A percentile compares a stretch with the other conserved stretches of the same genome.
Evolutionary conservation across 1,284 basidiomycete genomes (phyloP).

Genomic region (Vanrija pseudolonga): DNA sequence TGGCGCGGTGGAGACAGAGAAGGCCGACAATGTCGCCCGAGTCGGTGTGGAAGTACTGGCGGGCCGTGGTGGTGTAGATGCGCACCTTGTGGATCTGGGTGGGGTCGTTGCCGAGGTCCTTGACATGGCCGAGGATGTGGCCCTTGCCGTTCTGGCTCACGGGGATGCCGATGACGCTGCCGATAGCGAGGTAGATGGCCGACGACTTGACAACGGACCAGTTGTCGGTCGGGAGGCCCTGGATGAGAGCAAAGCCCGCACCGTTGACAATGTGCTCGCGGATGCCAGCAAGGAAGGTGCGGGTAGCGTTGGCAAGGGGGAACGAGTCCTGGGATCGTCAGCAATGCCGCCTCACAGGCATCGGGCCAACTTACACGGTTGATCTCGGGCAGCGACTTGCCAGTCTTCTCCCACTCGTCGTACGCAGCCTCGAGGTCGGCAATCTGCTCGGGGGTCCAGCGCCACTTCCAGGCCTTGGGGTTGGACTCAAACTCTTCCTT

Average conservation of each 20-base stretch:
- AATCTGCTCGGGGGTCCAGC: constrained; percentile 28
- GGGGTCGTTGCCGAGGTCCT: constrained; percentile 50
- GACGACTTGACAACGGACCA: constrained; percentile 46
- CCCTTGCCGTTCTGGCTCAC: constrained; percentile 49
- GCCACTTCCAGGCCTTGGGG: constrained; percentile 28
- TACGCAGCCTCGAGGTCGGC: constrained; percentile 28
- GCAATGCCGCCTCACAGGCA: too few species aligned
- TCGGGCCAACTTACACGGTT: constrained; percentile 26
- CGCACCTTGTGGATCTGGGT: constrained; percentile 51
- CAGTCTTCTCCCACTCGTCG: constrained; percentile 22
- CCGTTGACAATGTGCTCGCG: constrained; percentile 34
- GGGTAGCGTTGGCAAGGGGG: constrained; percentile 19
- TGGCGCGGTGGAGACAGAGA: constrained; percentile 50
- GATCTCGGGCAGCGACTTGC: constrained; percentile 27
- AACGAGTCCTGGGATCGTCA: constrained; percentile 22
- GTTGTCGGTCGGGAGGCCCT: constrained; percentile 46
- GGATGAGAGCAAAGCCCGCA: constrained; percentile 49
- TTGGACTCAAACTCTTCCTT: constrained; percentile 26
- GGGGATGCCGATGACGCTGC: constrained; percentile 43
- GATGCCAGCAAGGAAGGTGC: constrained; percentile 22
- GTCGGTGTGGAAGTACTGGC: constrained; percentile 50
- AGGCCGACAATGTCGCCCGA: constrained; percentile 47
- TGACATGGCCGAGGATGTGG: constrained; percentile 51
- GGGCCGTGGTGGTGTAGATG: constrained; percentile 50
- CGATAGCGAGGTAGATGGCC: constrained; percentile 50